phyloP scores from a whole-genome alignment of 208 protist genomes.

The Leishmania tropica region DNA sequence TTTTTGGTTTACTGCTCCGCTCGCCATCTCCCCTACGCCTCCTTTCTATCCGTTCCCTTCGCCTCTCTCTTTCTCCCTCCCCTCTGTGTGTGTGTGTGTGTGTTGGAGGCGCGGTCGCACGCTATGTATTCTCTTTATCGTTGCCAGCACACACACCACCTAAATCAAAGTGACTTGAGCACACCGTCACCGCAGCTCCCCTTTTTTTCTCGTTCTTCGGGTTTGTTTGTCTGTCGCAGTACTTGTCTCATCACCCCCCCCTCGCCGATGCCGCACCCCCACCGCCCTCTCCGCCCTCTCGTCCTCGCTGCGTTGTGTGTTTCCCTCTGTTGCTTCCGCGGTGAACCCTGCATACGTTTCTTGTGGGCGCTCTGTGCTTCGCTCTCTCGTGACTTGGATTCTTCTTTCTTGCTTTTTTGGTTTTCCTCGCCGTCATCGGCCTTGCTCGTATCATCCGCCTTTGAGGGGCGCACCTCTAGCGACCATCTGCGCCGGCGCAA shows the following conservation, averaged over 20 bases:
- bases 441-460: not conserved
- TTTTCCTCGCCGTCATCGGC: not conserved
- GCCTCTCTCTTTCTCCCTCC: not conserved
- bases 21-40: not conserved
- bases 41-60: not conserved
- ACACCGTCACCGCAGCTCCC: not conserved
- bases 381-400: not conserved
- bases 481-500: not conserved
- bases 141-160: not conserved
- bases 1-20: not conserved
- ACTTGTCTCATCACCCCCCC: not conserved
- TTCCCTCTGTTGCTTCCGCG: not conserved
- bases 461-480: not conserved
- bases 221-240: not conserved
- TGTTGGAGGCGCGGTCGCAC: not conserved
- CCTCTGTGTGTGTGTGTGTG: conserved; percentile 1
- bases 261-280: not conserved
- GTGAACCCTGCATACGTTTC: not conserved
- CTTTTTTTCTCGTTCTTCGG: not conserved
- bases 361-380: not conserved
- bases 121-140: not conserved
- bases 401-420: too few species aligned
- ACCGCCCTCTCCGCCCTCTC: not conserved
- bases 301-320: not conserved
- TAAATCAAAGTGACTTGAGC: not conserved